Evolutionary conservation across 228 moss, liverwort and hornwort genomes (phyloP), one percentile per base, ranked within the genome.

Genomic region (Sphagnum magellanicum): DNA sequence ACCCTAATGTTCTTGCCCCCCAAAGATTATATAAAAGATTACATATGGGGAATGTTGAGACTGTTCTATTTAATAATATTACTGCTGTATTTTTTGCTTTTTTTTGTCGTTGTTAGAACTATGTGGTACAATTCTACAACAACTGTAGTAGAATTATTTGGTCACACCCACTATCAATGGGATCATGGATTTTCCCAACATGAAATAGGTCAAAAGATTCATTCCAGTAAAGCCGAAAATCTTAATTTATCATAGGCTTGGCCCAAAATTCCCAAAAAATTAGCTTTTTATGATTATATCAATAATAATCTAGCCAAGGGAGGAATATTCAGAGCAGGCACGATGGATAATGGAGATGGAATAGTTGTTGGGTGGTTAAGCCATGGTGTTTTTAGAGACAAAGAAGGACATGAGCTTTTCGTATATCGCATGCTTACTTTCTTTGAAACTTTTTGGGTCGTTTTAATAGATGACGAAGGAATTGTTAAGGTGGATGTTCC

Each of bases 1-100:
- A 72, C 55, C 71, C 61, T 0, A 72, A 52, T 48, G 63, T 72
- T 72, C 52, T 5, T 52, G 64, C 71, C n/a, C 64, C 71, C 15
- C 71, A 72, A 32, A 53, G 55, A 66, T 52, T 72, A 49, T 72
- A 72, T 51, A 66, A 72, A 58, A 65, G 65, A 55, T 53, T 72
- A 59, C 48, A 1, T 57, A 72, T 66, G 72, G 72, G 65, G 32
- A 32, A 32, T 32, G 32, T 32, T 32, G 32, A 32, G 0, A 32
- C 1, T 32, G 3, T 32, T 32, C 0, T 32, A 32, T 32, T 0
- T 32, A 32, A 3, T 32, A 17, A 17, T 17, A 17, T 17, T 17
- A 3, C 32, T 3, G 3, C 3, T 3, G 3, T 32, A 32, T 32
- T 32, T 32, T 32, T 32, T 32, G 32, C 32, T n/a, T 3, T 2